Base-by-base conservation (phyloP, 1,284 basidiomycete species). In the Uromyces viciae-fabae region DNA sequence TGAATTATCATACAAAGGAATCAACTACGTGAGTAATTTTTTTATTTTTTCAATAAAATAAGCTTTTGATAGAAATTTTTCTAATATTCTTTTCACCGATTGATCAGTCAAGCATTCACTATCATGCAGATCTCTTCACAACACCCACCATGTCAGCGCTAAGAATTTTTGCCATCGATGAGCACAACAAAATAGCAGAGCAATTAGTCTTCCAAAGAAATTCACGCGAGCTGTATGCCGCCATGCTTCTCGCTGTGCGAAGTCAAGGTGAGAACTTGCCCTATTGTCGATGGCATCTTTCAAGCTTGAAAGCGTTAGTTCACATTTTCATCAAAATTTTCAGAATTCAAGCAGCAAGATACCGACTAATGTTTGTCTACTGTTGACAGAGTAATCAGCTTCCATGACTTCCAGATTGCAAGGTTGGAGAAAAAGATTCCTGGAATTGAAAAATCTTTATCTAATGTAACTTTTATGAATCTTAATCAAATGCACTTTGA, bases 1-100 rank as follows among this genome's bases (percentile, higher is more conserved):
- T 28, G 69, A 72, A 7, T 72, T 72, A 54, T 36, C 69, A 72
- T 72, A 19, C 40, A 72, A 72, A 54, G 69, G 69, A 28, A 72
- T 72, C 49, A 54, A 72, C 31, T 72, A 72, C 31, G 69, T 72
- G 43, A 22, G 69, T 33, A 7, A 49, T 31, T 36, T 52, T 28
- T 14, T 9, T 68, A 46, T 17, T 36, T 19, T 14, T 22, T 43
- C 69, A 36, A 72, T 8, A 14, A 11, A 22, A 22, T 22, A 22
- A 11, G 46, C 11, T 11, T 49, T 49, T 11, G 11, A 11, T 54
- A 54, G 33, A 2, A 54, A 7, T 49, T 11, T 22, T 36, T 22
- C 69, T 54, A 19, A 52, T 22, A 54, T 72, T 33, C 3, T 3
- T 5, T 52, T 68, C 11, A 28, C 33, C 1, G 69, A 54, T 11